phyloP scores from a whole-genome alignment of 2,329 filamentous ascomycete species.

The Arthrobotrys pseudoclavata region DNA sequence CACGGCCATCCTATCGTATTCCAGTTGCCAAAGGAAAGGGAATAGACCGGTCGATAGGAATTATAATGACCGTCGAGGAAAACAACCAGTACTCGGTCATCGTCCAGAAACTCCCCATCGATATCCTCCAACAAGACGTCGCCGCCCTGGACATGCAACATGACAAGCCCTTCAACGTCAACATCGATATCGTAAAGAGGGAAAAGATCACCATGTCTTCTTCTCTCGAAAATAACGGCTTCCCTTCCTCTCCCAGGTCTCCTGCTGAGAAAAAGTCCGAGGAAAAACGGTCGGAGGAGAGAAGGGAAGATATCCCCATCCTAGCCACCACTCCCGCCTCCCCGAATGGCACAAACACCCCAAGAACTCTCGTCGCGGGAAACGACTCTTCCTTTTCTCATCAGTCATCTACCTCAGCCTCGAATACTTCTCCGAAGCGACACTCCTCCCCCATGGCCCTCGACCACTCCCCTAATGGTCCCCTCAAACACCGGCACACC shows the following conservation, averaged over 20 bases:
- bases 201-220: constrained; percentile 3
- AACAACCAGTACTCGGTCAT: constrained; percentile 53
- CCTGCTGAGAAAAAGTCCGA: constrained; percentile 2
- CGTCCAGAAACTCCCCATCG: constrained; percentile 50
- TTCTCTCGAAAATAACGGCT: constrained; percentile 35
- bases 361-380: constrained; percentile 12
- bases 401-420: constrained; percentile 20
- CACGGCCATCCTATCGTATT: background rate
- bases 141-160: constrained; percentile 45
- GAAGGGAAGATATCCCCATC: constrained; percentile 16
- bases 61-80: constrained; percentile 56
- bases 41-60: background rate
- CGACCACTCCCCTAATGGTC: constrained; percentile 8
- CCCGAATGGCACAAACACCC: constrained; percentile 35
- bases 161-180: constrained; percentile 41
- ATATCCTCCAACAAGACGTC: constrained; percentile 19
- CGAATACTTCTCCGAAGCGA: constrained; percentile 41
- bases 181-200: background rate
- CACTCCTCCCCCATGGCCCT: constrained; percentile 48
- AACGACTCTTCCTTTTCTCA: constrained; percentile 34
- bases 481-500: constrained; percentile 62
- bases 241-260: constrained; percentile 29
- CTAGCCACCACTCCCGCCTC: constrained; percentile 49
- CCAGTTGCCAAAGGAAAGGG: background rate
- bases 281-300: constrained; percentile 43